Evolutionary conservation across 2,329 filamentous ascomycete genomes (phyloP), one percentile per base, ranked within the genome.

Genomic region (Fusarium caatingaense): DNA sequence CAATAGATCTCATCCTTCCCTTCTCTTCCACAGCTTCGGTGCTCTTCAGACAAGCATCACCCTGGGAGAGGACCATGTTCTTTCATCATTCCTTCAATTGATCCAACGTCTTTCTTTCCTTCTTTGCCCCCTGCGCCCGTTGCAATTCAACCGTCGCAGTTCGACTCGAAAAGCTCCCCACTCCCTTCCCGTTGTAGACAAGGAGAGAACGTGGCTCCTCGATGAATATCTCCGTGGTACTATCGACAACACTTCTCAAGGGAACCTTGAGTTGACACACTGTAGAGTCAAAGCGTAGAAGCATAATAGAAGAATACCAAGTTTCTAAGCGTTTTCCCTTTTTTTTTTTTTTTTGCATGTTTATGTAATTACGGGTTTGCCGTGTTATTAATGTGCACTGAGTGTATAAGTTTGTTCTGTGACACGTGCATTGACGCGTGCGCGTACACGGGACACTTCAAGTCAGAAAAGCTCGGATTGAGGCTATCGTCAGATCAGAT

Each of bases 31-130:
- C 63, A 61, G 66, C 66, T 66, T 48, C 64, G 71, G 71, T 69
- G 65, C 61, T 46, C 55, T 54, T 9, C 9, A 23, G 59, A 60
- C 71, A 69, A 66, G 71, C 71, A 73, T 73, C 48, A 73, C 62
- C 71, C 68, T 53, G 45, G 66, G 30, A 64, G 50, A 48, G n/a
- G 30, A 58, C 23, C 46, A 45, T 55, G 45, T 51, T 48, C 27
- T 56, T 40, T 25, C 47, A 60, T 64, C 57, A 66, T 28, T 55
- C 20, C 40, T 55, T 58, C 54, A 54, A 68, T 54, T 32, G 47
- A 67, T 41, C 46, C 54, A 51, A 53, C 25, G 41, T 44, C 53
- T 34, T 34, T 47, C 25, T 25, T 48, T 51, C 45, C 32, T 45
- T 30, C 47, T 48, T 32, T 30, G 30, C 47, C 65, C 37, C 56